Evolutionary conservation across 1,284 basidiomycete species (phyloP).

Genomic region (Lignosus rhinocerotis): DNA sequence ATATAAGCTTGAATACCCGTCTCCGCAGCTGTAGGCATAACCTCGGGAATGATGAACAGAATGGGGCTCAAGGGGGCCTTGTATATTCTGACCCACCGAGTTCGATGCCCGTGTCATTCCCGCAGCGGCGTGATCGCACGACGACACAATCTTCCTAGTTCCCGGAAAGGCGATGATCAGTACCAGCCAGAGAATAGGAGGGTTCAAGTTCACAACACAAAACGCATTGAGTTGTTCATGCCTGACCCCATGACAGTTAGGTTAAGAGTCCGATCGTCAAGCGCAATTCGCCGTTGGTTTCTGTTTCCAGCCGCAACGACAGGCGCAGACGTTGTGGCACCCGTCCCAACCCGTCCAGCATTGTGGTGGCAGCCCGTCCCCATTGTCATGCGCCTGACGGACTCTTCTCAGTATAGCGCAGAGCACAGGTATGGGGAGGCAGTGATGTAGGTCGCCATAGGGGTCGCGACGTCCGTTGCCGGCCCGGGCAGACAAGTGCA

Average conservation of each 20-base stretch:
- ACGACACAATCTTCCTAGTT: not conserved
- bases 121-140: slow-evolving; percentile 7
- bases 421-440: slow-evolving; percentile 8
- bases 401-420: not conserved
- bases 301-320: not conserved
- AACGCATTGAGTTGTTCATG: not conserved
- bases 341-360: slow-evolving; percentile 1
- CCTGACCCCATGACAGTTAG: not conserved
- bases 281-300: not conserved
- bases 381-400: slow-evolving; percentile 3
- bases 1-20: too few species aligned
- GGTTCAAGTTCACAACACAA: not conserved
- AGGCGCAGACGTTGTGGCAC: not conserved
- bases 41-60: not conserved
- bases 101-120: not conserved
- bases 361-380: not conserved
- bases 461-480: slow-evolving; percentile 13
- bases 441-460: slow-evolving; percentile 21
- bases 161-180: not conserved
- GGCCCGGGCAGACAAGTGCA: not conserved
- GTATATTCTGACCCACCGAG: not conserved
- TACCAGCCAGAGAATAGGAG: not conserved
- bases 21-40: not conserved
- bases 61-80: not conserved
- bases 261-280: not conserved